Conservation (phyloP, 176 grass and related monocot genomes). For the Stipa capillata region DNA sequence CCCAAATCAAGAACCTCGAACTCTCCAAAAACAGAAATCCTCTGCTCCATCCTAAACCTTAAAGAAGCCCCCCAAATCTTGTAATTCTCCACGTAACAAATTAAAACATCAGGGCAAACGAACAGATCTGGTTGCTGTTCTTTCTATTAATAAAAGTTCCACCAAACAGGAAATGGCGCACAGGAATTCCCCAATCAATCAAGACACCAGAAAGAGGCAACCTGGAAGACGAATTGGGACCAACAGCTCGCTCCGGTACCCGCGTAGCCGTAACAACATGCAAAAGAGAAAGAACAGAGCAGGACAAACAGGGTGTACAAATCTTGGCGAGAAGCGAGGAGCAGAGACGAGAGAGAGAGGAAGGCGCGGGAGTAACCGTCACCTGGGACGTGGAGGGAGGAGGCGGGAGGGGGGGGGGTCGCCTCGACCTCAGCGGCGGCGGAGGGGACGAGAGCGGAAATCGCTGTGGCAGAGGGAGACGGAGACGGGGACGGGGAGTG, state of each 20-base stretch:
- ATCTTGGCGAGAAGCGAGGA: background rate
- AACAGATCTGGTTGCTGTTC: conserved; percentile 24
- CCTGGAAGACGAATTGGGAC: background rate
- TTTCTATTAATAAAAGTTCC: background rate
- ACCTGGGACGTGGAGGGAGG: conserved; percentile 6
- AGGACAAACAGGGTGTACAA: background rate
- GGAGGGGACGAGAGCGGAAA: background rate
- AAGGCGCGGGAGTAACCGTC: background rate
- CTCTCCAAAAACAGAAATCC: background rate
- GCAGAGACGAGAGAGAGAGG: background rate
- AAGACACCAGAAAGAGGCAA: background rate
- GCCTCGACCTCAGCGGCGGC: background rate
- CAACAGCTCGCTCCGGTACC: background rate
- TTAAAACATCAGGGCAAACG: background rate
- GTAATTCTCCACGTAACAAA: background rate
- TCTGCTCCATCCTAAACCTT: background rate
- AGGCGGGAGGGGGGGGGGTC: too few species aligned
- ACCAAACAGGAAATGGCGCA: background rate
- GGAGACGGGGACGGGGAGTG: background rate
- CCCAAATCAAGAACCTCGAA: background rate
- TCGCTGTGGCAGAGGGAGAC: background rate
- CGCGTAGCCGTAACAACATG: background rate
- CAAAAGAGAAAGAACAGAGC: background rate
- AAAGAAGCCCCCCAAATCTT: background rate
- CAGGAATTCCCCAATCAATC: conserved; percentile 1